Base-by-base conservation (phyloP, 305 asterid species). In the Fraxinus paxiana region DNA sequence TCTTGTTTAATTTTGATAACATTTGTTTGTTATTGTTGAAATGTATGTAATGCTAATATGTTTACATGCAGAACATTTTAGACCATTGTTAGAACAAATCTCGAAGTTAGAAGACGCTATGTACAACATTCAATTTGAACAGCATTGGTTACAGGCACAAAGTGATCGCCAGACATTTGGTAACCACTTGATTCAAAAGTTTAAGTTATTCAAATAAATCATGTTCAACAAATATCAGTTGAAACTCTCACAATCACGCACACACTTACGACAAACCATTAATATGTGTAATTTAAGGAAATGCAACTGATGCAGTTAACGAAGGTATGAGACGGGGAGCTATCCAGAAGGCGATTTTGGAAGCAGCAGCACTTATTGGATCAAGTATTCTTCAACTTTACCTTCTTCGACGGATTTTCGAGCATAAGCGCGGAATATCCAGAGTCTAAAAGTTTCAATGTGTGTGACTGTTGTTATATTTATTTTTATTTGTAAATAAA, bases 131-230 rank as follows among this genome's bases (percentile, higher is more conserved):
- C 97, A 93, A 56, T 95, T 95, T 61, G 97, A 95, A 82, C 98
- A 92, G 79, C 99, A 95, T 69, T 95, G 97, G 96, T 83, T 95
- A 20, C 96, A 92, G 84, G 98, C 97, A 72, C 96, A 92, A 73
- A 93, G 94, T 0, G 98, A 93, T 48, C 92, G 96, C 31, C 98
- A 93, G 61, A 91, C 94, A 77, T 65, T 91, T 59, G 95, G 98
- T 54, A 54, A 17, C 3, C 10, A 17, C 65, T 54, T 17, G 6
- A 17, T 54, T 17, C 6, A 48, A 48, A 48, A n/a, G 61, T 48
- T 43, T 2, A 15, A 48, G 61, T 5, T 48, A 4, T 15, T 48
- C 20, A 4, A 48, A 46, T 46, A 46, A 13, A 51, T 51, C 63
- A n/a, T 17, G 9, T 54, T 54, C 12, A 6, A 54, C 26, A 18